phyloP scores from a whole-genome alignment of 2,329 filamentous ascomycete genomes.

The Xylaria digitata region DNA sequence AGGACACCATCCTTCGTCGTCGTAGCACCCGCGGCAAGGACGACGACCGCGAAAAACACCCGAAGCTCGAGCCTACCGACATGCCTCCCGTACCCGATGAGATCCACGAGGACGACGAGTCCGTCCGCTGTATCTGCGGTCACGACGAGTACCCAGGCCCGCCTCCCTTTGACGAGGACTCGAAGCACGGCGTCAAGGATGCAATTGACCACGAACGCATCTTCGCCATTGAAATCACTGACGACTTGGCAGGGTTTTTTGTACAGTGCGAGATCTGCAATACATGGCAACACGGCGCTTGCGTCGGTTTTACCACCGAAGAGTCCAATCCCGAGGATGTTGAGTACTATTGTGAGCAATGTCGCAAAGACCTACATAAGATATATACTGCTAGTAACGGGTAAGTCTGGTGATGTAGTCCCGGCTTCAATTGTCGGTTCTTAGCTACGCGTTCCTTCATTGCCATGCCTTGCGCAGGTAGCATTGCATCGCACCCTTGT shows the following conservation, averaged over 20 bases:
- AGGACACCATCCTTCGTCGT: constrained; percentile 77
- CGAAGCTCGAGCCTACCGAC: constrained; percentile 57
- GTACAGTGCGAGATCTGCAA: constrained; percentile 98
- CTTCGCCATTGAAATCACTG: constrained; percentile 72
- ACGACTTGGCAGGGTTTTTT: constrained; percentile 93
- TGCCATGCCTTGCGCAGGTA: neutral
- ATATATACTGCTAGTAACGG: constrained; percentile 84
- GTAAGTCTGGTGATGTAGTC: constrained; percentile 65
- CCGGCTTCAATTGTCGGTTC: neutral
- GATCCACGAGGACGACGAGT: constrained; percentile 87
- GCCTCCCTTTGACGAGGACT: constrained; percentile 69
- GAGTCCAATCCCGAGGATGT: constrained; percentile 83
- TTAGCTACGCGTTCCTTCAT: neutral
- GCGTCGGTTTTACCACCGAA: constrained; percentile 96
- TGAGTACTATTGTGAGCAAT: constrained; percentile 96
- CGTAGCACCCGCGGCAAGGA: constrained; percentile 81
- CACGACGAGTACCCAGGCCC: constrained; percentile 94
- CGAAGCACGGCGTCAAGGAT: constrained; percentile 64
- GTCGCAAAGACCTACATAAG: constrained; percentile 89
- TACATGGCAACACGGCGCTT: constrained; percentile 98
- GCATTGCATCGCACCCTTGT: neutral
- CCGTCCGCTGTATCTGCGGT: constrained; percentile 94
- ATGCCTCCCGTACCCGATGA: constrained; percentile 70
- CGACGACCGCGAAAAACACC: constrained; percentile 65
- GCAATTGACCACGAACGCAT: constrained; percentile 68